Base-by-base conservation (phyloP, 768 basidiomycete genomes). In the Tricholoma matsutake region DNA sequence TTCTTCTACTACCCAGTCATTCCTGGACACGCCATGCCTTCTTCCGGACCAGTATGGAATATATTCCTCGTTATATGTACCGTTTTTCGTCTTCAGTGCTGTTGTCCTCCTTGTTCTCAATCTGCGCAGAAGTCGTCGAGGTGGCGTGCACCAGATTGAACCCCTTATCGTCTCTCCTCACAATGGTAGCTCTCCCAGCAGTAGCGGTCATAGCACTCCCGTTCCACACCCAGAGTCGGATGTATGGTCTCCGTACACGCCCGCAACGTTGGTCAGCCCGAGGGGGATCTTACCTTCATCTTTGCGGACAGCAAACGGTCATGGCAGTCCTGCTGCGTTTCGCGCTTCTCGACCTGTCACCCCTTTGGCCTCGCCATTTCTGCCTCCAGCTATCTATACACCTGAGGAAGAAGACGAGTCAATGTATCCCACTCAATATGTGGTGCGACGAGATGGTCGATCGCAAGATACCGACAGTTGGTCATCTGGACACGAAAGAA, bases 41-140 rank as follows among this genome's bases (percentile, higher is more conserved):
- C 80, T 96, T n/a, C 95, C 95, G 0, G 83, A 91, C 65, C 86
- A 88, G 58, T 74, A 75, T 54, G 75, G 76, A 20, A 81, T 92
- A 34, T 87, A 89, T 72, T 75, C 75, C 16, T 75, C 78, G 43
- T 72, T 85, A 45, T 94, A 95, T 72, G 61, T 84, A n/a, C 86
- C 91, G 5, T 79, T 83, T 41, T 69, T 84, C n/a, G 41, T 84
- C 59, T 55, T 65, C 39, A 67, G 61, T 9, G 32, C 39, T 4
- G 63, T 90, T 37, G 85, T 87, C 4, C 59, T 86, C 16, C 28
- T 86, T 22, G 59, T 76, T 3, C 69, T 89, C 25, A 65, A 83
- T 41, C 58, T 80, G 32, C 62, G 81, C 45, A 85, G 86, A 67
- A 67, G 78, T 31, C 68, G 69, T 14, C 64, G 68, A 66, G 60